A percentile compares a stretch with the other conserved stretches of the same genome.
Evolutionary conservation across 139 green algal species (phyloP).

Genomic region (Chlorella sp.): DNA sequence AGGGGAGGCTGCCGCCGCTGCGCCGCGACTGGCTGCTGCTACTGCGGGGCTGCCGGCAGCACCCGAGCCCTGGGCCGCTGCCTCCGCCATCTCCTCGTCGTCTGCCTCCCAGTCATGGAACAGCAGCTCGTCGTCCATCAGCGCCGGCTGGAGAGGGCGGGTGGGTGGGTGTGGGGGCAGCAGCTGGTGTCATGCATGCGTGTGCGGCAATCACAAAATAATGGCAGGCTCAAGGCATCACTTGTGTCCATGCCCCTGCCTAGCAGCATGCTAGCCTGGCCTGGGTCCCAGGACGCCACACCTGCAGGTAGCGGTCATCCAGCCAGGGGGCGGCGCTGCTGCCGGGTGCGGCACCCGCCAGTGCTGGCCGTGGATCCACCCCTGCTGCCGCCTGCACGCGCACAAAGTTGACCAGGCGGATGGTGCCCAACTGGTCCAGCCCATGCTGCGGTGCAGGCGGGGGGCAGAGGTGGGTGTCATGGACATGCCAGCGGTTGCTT

Average conservation of each 20-base stretch:
- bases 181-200: too few species aligned
- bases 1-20: background rate
- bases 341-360: constrained; percentile 27
- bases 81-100: constrained; percentile 19
- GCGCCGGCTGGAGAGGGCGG: constrained; percentile 40
- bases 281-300: too few species aligned
- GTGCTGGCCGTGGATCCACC: constrained; percentile 47
- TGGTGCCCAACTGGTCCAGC: constrained; percentile 78
- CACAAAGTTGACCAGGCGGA: constrained; percentile 88
- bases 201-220: too few species aligned
- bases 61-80: background rate
- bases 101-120: constrained; percentile 76
- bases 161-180: too few species aligned
- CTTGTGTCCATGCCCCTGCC: too few species aligned
- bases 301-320: constrained; percentile 67
- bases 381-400: constrained; percentile 56
- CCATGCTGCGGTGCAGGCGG: constrained; percentile 5
- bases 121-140: constrained; percentile 81
- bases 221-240: too few species aligned
- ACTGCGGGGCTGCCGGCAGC: background rate
- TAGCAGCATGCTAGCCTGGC: too few species aligned
- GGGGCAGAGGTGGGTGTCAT: too few species aligned
- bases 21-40: background rate
- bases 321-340: constrained; percentile 45
- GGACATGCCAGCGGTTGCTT: too few species aligned